Base-by-base conservation (phyloP, 768 basidiomycete species). In the Tephrocybe sp. region DNA sequence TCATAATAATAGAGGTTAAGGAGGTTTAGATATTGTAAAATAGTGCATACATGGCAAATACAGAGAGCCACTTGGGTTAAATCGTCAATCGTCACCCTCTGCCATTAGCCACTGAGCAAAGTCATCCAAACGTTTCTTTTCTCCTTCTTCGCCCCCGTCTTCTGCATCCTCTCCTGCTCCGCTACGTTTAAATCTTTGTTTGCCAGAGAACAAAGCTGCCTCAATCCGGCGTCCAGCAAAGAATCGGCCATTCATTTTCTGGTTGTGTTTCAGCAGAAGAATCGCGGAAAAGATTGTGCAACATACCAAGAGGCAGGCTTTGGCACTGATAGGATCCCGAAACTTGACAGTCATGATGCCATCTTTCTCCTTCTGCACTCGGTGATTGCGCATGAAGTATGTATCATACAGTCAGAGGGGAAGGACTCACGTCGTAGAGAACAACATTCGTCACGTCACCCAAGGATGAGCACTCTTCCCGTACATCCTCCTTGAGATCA, bases 311-410 rank as follows among this genome's bases (percentile, higher is more conserved):
- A 99, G 72, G 59, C 95, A 99, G 3, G 93, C 95, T 65, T 94
- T 86, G 4, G 97, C 97, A 50, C 91, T 83, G n/a, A 95, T 58
- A 12, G 90, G 79, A 60, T 97, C 94, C 49, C 84, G 84, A 74
- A 97, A 99, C 59, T 97, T 97, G 54, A 98, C 85, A 0, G 94
- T 94, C 83, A 98, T 97, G 54, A 98, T 69, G 3, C 97, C 95
- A 30, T 95, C 92, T 27, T 82, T 69, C 65, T 99, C 97, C 75
- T 86, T 83, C 94, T 99, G 68, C 34, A 51, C 18, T 34, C 9
- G 4, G 12, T 31, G 27, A n/a, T n/a, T n/a, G n/a, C n/a, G n/a
- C n/a, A n/a, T 30, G 16, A 33, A 41, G 31, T 7, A 38, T 47
- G 12, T 45, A 39, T 33, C 19, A 44, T n/a, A 38, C n/a, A 18